Conservation (phyloP, 1,284 basidiomycete species). For the Ustilago trichophora region DNA sequence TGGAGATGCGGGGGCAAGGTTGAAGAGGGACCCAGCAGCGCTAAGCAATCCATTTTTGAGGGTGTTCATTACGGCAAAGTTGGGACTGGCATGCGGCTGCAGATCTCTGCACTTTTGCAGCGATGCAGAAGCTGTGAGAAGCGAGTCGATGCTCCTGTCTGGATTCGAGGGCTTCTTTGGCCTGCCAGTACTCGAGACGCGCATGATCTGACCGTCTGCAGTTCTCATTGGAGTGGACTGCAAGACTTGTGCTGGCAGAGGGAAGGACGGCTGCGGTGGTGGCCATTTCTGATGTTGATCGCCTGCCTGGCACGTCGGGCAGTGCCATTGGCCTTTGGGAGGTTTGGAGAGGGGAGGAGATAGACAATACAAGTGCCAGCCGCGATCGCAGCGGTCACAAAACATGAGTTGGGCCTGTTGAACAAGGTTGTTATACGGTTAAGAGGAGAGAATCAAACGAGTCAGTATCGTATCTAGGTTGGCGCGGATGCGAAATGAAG, state of each 20-base stretch:
- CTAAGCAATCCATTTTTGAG: slow-evolving; percentile 35
- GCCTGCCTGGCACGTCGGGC: slow-evolving; percentile 54
- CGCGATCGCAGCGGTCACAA: slow-evolving; percentile 93
- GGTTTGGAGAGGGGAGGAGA: slow-evolving; percentile 70
- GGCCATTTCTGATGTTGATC: slow-evolving; percentile 13
- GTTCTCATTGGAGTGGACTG: slow-evolving; percentile 1
- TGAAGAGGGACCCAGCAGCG: slow-evolving; percentile 33
- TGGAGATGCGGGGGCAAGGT: slow-evolving; percentile 16
- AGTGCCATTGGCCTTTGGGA: slow-evolving; percentile 53
- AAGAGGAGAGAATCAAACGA: neutral
- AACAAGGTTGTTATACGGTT: too few species aligned
- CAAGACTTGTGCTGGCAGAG: neutral
- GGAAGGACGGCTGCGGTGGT: neutral
- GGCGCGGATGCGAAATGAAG: slow-evolving; percentile 7
- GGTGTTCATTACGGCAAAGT: slow-evolving; percentile 35
- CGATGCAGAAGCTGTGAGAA: slow-evolving; percentile 14
- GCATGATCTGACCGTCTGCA: slow-evolving; percentile 1
- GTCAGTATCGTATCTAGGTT: slow-evolving; percentile 1
- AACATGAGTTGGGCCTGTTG: slow-evolving; percentile 82
- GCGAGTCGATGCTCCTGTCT: slow-evolving; percentile 33
- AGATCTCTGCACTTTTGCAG: slow-evolving; percentile 6
- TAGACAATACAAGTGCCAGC: slow-evolving; percentile 92
- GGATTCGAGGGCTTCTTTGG: slow-evolving; percentile 37
- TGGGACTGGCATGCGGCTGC: slow-evolving; percentile 1
- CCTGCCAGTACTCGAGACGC: slow-evolving; percentile 24